Base-by-base conservation (phyloP, 495 filamentous ascomycete genomes). In the Penicillium arizonense region DNA sequence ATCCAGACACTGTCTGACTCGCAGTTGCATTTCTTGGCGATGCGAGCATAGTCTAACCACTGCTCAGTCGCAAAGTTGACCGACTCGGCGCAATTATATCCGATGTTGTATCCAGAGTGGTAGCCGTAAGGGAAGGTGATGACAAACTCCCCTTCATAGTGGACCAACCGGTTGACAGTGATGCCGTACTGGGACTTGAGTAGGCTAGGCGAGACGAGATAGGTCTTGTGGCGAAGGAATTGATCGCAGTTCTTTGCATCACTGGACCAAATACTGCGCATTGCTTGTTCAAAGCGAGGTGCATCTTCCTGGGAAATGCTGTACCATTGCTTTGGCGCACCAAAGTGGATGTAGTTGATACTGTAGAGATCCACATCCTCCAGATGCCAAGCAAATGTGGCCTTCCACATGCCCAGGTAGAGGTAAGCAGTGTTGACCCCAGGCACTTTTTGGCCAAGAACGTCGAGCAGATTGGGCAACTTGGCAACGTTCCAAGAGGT, bases 271-370 rank as follows among this genome's bases (percentile, higher is more conserved):
- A 96, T 89, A 51, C 83, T 90, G 65, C 89, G 91, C 94, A 98
- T 98, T 41, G 90, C 92, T 8, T 86, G 84, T 71, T 98, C 94
- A 65, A 98, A 98, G 9, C 86, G 82, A 43, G 89, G 80, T n/a
- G 94, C 94, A 70, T 98, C 94, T 49, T 87, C 87, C 65, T 97
- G 95, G 2, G 93, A 96, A 53, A 98, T 98, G 68, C 91, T 96
- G 72, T 98, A 98, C 94, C 94, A 98, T 65, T 98, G 94, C 68
- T 98, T 98, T 4, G 94, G 94, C 10, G 94, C 94, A 38, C 94
- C 94, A 66, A 98, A 98, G 65, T 98, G 94, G 53, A 98, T 91
- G 68, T 96, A 98, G 74, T 98, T 98, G 77, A 98, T 98, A 72
- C 92, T 97, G 80, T 97, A 97, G 2, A 98, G 82, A 73, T 98